phyloP scores from a whole-genome alignment of 257 asterid species.

The Ehretia macrophylla region DNA sequence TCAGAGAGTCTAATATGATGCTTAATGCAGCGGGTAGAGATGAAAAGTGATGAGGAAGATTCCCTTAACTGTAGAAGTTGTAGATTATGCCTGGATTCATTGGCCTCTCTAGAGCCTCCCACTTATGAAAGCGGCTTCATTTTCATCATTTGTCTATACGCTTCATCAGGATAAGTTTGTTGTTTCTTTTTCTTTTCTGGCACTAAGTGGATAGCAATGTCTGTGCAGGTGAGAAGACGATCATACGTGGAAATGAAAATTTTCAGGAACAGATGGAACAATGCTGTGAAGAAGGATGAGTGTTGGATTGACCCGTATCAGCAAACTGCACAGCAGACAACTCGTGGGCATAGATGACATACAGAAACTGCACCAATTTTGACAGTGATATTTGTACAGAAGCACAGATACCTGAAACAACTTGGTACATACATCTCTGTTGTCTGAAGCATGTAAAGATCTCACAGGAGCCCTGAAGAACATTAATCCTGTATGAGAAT shows the following conservation, averaged over 20 bases:
- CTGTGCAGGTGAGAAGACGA: constrained; percentile 52
- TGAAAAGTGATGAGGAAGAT: too few species aligned
- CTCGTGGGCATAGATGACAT: constrained; percentile 5
- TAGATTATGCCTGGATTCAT: too few species aligned
- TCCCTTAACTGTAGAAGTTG: too few species aligned
- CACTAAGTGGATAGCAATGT: neutral
- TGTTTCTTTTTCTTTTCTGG: neutral
- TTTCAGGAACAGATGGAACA: constrained; percentile 57
- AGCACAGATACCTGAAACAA: neutral
- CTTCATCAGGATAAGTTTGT: neutral
- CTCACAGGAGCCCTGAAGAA: neutral
- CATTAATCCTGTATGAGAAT: neutral
- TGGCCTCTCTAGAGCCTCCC: too few species aligned
- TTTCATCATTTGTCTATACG: neutral
- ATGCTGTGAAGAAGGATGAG: constrained; percentile 53
- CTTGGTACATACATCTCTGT: neutral
- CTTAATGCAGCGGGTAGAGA: too few species aligned
- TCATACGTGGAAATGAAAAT: constrained; percentile 59
- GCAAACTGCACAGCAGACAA: constrained; percentile 7
- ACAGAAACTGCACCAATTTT: neutral
- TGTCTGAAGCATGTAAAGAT: neutral
- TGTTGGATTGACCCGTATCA: constrained; percentile 74
- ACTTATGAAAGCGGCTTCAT: too few species aligned
- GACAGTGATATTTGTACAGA: constrained; percentile 15
- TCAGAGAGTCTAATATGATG: too few species aligned